Conservation (phyloP, 306 rosid species). For the Trifolium pratense region DNA sequence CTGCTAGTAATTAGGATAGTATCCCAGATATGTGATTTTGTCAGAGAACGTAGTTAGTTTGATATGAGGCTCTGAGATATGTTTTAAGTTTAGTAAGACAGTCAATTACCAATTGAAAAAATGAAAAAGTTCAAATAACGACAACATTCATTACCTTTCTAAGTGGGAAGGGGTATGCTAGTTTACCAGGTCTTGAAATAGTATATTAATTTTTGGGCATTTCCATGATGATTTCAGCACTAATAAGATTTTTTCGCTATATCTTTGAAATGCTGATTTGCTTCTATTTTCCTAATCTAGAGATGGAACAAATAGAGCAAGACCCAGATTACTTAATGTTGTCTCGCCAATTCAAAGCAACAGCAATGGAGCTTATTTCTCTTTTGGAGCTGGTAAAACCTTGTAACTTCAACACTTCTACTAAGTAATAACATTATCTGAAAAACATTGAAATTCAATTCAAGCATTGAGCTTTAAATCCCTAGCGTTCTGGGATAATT, state of each 20-base stretch:
- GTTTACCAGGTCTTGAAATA: constrained; percentile 34
- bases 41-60: neutral
- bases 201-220: constrained; percentile 32
- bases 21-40: constrained; percentile 23
- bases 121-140: constrained; percentile 16
- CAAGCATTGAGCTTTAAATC: constrained; percentile 24
- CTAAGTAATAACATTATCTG: constrained; percentile 23
- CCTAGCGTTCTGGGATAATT: constrained; percentile 4
- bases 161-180: constrained; percentile 9
- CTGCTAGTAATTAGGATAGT: constrained; percentile 30
- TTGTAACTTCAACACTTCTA: constrained; percentile 30
- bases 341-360: constrained; percentile 96
- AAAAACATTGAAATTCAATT: constrained; percentile 36
- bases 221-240: constrained; percentile 31
- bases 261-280: constrained; percentile 47
- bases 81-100: constrained; percentile 22
- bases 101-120: constrained; percentile 10
- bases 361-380: constrained; percentile 91
- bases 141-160: constrained; percentile 26
- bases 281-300: constrained; percentile 60
- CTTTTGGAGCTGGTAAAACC: constrained; percentile 88
- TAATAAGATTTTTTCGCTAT: constrained; percentile 41
- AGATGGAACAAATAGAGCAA: constrained; percentile 96
- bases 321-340: constrained; percentile 85
- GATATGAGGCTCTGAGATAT: neutral